Evolutionary conservation across 2,329 filamentous ascomycete genomes (phyloP), one percentile per base, ranked within the genome.

Genomic region (Zarea fungicola): DNA sequence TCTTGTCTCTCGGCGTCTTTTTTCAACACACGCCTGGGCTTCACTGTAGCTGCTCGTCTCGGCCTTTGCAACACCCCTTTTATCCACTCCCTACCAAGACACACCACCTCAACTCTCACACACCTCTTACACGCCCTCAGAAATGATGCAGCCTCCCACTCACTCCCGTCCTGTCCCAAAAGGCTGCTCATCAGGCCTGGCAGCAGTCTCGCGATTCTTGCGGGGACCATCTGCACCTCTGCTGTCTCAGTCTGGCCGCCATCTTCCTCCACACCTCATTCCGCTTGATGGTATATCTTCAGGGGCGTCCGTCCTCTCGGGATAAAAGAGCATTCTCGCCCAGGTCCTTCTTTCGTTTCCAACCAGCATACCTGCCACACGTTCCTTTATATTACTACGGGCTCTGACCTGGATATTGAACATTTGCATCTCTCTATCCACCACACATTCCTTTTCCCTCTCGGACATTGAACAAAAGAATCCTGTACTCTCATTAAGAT

Each of bases 271-370:
- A 54, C 57, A 53, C 53, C 56, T 57, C 66, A 69, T 68, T 69
- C 65, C 65, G 61, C 55, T 57, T 62, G 53, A 57, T 57, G 57
- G 57, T 71, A 70, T 70, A 71, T 69, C 65, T 71, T 69, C 60
- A 64, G 58, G 57, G 60, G 58, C 57, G 59, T 63, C 64, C 65
- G 58, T 65, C 65, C 54, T 60, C 55, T 56, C 56, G 52, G 57
- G 53, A 34, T 28, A 34, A 48, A 48, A 51, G 16, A 36, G 29
- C 31, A 41, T 48, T 44, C 37, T 47, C 40, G 40, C 19, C 28
- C 49, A 48, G 44, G 39, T 47, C 32, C 45, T 21, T 44, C 52
- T 42, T 35, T 43, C 37, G 42, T 41, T 43, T 28, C n/a, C 35
- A 26, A 50, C 26, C 29, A n/a, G 18, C 37, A 40, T 42, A 32